Evolutionary conservation across 306 rosid species (phyloP).

Genomic region (Glycine soja): DNA sequence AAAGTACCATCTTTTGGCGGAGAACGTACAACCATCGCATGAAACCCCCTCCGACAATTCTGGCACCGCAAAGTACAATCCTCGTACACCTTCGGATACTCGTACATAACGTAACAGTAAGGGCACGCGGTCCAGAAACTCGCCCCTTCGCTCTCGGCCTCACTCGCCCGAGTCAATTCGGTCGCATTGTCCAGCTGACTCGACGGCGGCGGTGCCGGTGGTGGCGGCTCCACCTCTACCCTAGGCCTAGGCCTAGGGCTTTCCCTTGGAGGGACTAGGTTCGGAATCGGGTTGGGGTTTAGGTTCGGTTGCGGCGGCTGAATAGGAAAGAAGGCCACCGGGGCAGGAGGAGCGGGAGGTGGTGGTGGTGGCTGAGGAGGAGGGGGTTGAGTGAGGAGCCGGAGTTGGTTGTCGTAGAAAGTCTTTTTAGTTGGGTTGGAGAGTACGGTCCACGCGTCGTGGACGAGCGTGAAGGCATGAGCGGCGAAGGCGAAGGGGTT

Average conservation of each 20-base stretch:
- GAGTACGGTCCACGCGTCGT: constrained; percentile 85
- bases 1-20: constrained; percentile 62
- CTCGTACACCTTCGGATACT: constrained; percentile 73
- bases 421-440: constrained; percentile 68
- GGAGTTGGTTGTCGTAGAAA: constrained; percentile 65
- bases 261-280: neutral
- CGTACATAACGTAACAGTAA: constrained; percentile 77
- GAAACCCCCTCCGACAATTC: constrained; percentile 78
- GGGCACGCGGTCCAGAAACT: constrained; percentile 98
- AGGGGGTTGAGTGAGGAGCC: constrained; percentile 50
- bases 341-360: constrained; percentile 41
- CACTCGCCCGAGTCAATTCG: constrained; percentile 42
- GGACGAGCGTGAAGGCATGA: constrained; percentile 73
- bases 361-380: constrained; percentile 23
- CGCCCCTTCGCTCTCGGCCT: neutral
- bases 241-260: constrained; percentile 47
- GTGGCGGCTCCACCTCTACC: too few species aligned
- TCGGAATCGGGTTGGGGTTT: neutral
- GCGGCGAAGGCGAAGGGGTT: constrained; percentile 66
- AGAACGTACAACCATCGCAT: constrained; percentile 63
- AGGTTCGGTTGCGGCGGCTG: neutral
- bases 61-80: constrained; percentile 89
- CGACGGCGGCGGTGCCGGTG: constrained; percentile 18
- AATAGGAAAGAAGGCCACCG: neutral
- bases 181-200: constrained; percentile 50